phyloP scores from a whole-genome alignment of 139 green algal species.

The Tetradesmus obliquus region DNA sequence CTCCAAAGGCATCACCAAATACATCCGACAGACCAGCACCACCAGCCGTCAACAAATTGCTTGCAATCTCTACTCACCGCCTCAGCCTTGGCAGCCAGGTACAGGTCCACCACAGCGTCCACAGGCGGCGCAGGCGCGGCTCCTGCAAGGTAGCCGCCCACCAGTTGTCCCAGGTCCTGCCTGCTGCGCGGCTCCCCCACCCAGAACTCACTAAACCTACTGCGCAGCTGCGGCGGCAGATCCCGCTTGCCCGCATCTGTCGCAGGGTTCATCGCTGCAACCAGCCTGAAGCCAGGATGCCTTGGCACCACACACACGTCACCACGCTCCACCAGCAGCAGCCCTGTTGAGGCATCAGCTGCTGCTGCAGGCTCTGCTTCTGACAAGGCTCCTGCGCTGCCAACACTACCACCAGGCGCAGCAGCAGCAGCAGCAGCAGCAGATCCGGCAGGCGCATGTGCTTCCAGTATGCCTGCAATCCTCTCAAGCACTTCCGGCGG shows the following conservation, averaged over 20 bases:
- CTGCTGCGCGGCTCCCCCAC: conserved; percentile 81
- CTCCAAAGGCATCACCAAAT: background rate
- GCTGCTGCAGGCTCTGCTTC: background rate
- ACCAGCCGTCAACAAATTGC: background rate
- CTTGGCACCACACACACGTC: conserved; percentile 66
- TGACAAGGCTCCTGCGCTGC: background rate
- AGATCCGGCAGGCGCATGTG: background rate
- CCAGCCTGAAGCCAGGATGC: conserved; percentile 93
- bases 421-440: conserved; percentile 56
- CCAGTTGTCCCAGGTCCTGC: conserved; percentile 89
- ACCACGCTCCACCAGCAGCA: conserved; percentile 85
- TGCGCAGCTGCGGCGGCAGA: conserved; percentile 86
- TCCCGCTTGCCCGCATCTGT: conserved; percentile 98
- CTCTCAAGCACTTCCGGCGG: conserved; percentile 89
- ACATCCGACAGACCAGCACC: background rate
- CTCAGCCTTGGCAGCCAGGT: conserved; percentile 83
- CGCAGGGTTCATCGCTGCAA: conserved; percentile 98
- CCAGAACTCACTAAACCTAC: conserved; percentile 97
- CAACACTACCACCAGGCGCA: background rate
- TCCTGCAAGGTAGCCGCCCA: conserved; percentile 79
- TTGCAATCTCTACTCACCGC: conserved; percentile 63
- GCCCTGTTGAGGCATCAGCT: conserved; percentile 1
- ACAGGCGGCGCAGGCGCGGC: conserved; percentile 67
- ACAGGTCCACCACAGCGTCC: conserved; percentile 93
- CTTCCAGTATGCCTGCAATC: conserved; percentile 92